phyloP scores from a whole-genome alignment of 1,139 yeast genomes.

The Blastobotrys capitulatus region DNA sequence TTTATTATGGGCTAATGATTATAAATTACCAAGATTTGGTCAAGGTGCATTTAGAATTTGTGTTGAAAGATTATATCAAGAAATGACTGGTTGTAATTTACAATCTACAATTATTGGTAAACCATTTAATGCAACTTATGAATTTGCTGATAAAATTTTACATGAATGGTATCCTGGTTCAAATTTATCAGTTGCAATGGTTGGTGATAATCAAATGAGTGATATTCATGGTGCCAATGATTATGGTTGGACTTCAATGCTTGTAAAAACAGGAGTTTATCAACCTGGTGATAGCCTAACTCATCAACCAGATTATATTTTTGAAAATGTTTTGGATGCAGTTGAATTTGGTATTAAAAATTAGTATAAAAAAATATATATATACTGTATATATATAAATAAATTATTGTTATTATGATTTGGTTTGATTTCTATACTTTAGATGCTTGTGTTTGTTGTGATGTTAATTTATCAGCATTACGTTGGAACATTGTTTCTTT shows the following conservation, averaged over 20 bases:
- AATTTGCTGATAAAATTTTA: constrained; percentile 71
- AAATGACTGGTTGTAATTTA: constrained; percentile 44
- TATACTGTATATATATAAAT: neutral
- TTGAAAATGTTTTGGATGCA: constrained; percentile 37
- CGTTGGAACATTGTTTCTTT: constrained; percentile 58
- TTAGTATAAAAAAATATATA: neutral
- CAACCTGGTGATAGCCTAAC: constrained; percentile 48
- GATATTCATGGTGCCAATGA: constrained; percentile 86
- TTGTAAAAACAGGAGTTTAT: constrained; percentile 85
- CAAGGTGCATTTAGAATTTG: constrained; percentile 82
- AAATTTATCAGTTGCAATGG: constrained; percentile 51
- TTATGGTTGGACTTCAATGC: constrained; percentile 82
- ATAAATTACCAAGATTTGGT: constrained; percentile 74
- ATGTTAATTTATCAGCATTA: constrained; percentile 39
- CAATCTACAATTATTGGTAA: constrained; percentile 71
- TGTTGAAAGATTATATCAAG: constrained; percentile 57
- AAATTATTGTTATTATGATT: no score
- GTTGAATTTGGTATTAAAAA: constrained; percentile 22
- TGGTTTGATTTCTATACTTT: constrained; percentile 39
- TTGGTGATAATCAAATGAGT: constrained; percentile 93
- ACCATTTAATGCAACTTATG: constrained; percentile 76
- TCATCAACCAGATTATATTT: constrained; percentile 32
- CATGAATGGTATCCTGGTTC: constrained; percentile 46
- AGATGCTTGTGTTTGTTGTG: constrained; percentile 41
- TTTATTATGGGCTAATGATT: constrained; percentile 86